These are phyloP conservation scores for Boletus bicolor DNA, from an alignment of 768 basidiomycete genomes.

Conservation along the genomic window DNA sequence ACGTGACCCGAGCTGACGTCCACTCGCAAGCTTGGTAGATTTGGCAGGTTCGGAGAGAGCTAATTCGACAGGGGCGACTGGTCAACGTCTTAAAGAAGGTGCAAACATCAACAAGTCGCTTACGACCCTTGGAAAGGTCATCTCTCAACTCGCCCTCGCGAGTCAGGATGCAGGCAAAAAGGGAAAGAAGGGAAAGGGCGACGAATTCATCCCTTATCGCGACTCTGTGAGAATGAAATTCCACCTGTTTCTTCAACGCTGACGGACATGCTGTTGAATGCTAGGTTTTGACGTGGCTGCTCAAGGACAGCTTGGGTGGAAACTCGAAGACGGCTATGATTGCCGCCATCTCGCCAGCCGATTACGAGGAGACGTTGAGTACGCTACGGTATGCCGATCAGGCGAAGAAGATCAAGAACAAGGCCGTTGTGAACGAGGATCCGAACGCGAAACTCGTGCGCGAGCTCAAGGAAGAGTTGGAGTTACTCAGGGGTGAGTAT, in stretches of 20 bases:
- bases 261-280: slow-evolving; percentile 2
- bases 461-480: slow-evolving; percentile 97
- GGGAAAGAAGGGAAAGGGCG: slow-evolving; percentile 84
- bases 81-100: slow-evolving; percentile 93
- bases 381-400: slow-evolving; percentile 97
- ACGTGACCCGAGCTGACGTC: slow-evolving; percentile 9
- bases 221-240: slow-evolving; percentile 71
- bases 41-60: slow-evolving; percentile 96
- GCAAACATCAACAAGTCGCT: slow-evolving; percentile 99
- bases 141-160: slow-evolving; percentile 76
- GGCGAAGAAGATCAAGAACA: slow-evolving; percentile 99
- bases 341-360: slow-evolving; percentile 96
- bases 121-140: slow-evolving; percentile 97
- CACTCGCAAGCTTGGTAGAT: slow-evolving; percentile 72
- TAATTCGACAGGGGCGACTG: slow-evolving; percentile 96
- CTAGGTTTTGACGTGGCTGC: slow-evolving; percentile 93
- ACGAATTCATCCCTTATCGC: slow-evolving; percentile 95
- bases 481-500: slow-evolving; percentile 74
- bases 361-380: slow-evolving; percentile 96
- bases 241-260: neutral
- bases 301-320: slow-evolving; percentile 96
- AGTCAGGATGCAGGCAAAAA: slow-evolving; percentile 64
- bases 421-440: slow-evolving; percentile 99
- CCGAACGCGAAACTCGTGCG: slow-evolving; percentile 98
- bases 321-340: slow-evolving; percentile 99